Percentiles rank a stretch among this genome's conserved stretches.
phyloP scores from a whole-genome alignment of 148 eudicot genomes.

The Diospyros kaki region DNA sequence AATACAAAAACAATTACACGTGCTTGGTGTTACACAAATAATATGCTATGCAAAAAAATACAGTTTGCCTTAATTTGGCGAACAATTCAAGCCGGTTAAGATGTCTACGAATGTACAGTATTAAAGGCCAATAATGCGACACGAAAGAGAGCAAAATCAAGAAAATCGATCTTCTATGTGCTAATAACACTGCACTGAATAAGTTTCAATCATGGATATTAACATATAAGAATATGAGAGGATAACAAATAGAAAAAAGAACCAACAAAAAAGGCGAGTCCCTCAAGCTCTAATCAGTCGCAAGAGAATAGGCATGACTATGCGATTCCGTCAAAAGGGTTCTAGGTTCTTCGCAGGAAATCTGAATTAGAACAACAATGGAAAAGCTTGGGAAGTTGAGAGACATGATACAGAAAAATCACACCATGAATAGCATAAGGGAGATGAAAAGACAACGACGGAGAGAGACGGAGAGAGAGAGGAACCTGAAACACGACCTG shows the following conservation, averaged over 20 bases:
- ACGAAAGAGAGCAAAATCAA: too few relatives aligned
- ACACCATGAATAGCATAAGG: not conserved
- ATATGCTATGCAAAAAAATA: too few relatives aligned
- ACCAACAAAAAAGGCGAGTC: not conserved
- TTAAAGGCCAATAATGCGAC: too few relatives aligned
- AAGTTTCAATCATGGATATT: not conserved
- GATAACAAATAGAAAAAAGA: too few relatives aligned
- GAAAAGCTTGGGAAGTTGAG: not conserved
- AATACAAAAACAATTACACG: too few relatives aligned
- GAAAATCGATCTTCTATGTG: not conserved
- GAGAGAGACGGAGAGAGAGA: too few relatives aligned
- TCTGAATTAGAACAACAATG: not conserved
- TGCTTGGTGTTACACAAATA: too few relatives aligned
- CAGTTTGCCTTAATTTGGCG: too few relatives aligned
- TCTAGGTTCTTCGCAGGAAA: not conserved
- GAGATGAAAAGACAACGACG: not conserved
- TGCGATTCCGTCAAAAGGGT: too few relatives aligned
- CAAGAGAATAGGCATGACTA: not conserved
- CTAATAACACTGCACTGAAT: too few relatives aligned
- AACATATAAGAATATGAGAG: not conserved
- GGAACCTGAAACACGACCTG: slow-evolving; percentile 1
- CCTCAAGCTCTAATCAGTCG: not conserved
- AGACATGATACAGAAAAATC: not conserved
- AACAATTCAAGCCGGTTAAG: too few relatives aligned
- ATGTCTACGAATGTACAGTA: too few relatives aligned